These are phyloP conservation scores for Vitellaria paradoxa DNA, from an alignment of 179 eudicot species.

Conservation along the genomic window DNA sequence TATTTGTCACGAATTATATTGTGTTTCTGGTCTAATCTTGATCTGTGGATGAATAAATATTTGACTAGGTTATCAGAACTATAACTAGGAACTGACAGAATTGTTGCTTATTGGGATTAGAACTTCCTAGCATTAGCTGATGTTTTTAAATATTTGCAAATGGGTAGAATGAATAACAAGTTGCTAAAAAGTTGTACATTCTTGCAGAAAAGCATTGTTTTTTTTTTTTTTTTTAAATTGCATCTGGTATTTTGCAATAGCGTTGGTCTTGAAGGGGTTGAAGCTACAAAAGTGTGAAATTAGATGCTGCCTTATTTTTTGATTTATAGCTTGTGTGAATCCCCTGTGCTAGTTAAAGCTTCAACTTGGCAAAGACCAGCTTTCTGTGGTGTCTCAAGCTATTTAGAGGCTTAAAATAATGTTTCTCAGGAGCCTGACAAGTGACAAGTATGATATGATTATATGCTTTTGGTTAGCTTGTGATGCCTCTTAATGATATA, in stretches of 20 bases:
- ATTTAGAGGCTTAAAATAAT: background rate
- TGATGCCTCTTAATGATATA: background rate
- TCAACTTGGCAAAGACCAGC: background rate
- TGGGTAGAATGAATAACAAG: background rate
- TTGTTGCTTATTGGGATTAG: background rate
- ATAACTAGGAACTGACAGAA: background rate
- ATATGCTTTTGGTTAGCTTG: background rate
- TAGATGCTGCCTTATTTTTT: background rate
- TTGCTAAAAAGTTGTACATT: background rate
- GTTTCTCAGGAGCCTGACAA: background rate
- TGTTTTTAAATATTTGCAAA: background rate
- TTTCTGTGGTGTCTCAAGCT: background rate
- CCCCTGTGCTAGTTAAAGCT: background rate
- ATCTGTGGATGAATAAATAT: background rate
- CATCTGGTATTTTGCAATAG: background rate
- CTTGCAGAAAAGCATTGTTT: background rate
- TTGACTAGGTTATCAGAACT: background rate
- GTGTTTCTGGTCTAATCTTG: background rate
- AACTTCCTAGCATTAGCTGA: background rate
- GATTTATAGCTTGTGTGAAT: slow-evolving; percentile 5
- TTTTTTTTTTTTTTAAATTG: background rate
- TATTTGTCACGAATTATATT: background rate
- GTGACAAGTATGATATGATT: background rate
- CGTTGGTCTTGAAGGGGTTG: background rate
- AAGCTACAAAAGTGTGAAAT: background rate